A percentile compares a stretch with the other conserved stretches of the same genome.
These are phyloP conservation scores for Bipolaris zeicola DNA, from an alignment of 2,329 filamentous ascomycete species.

Conservation along the genomic window DNA sequence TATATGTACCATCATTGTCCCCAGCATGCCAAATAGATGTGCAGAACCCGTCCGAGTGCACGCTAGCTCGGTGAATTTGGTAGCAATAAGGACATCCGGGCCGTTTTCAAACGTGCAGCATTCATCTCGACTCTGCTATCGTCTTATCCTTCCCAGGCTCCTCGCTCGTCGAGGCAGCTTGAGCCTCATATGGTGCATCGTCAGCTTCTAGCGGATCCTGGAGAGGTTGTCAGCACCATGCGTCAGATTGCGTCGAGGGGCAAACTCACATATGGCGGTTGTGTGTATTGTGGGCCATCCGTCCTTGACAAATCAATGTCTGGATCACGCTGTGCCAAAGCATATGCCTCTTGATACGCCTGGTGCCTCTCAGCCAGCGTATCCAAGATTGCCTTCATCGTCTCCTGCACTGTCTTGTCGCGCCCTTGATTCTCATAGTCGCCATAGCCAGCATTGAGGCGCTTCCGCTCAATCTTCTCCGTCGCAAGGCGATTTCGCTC, in stretches of 20 bases:
- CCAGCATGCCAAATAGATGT: not conserved
- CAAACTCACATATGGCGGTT: conserved; percentile 32
- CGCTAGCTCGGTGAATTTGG: not conserved
- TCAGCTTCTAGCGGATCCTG: conserved; percentile 32
- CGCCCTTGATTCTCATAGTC: conserved; percentile 68
- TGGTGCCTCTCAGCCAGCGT: conserved; percentile 87
- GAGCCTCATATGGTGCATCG: conserved; percentile 9
- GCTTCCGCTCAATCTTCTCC: conserved; percentile 69
- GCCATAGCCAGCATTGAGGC: conserved; percentile 75
- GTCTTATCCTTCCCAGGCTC: conserved; percentile 7
- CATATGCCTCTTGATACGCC: conserved; percentile 78
- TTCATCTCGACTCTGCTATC: conserved; percentile 14
- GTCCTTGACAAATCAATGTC: conserved; percentile 33
- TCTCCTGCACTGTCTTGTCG: conserved; percentile 71
- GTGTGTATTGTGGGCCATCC: conserved; percentile 34
- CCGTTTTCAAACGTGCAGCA: conserved; percentile 14
- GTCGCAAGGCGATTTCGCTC: conserved; percentile 92
- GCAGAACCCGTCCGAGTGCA: not conserved
- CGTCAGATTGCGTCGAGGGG: too few relatives aligned
- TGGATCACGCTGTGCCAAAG: conserved; percentile 63
- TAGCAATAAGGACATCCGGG: not conserved
- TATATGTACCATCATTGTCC: not conserved
- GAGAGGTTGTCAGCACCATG: conserved; percentile 10
- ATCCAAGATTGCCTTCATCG: conserved; percentile 83
- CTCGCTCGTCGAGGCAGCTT: conserved; percentile 2